phyloP scores from a whole-genome alignment of 306 rosid species.

The Quercus rubra region DNA sequence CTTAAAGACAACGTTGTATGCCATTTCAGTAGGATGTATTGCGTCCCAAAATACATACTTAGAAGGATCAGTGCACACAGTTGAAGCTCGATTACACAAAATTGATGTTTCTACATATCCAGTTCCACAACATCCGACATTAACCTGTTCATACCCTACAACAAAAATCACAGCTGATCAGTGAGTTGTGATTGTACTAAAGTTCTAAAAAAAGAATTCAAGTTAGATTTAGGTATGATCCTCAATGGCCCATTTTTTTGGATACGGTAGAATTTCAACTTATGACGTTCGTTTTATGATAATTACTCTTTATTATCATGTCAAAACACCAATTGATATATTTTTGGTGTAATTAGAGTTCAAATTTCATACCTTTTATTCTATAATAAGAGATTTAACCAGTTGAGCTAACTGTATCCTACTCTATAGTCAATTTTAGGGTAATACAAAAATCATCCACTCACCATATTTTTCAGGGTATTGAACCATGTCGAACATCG shows the following conservation, averaged over 20 bases:
- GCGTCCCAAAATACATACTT: conserved; percentile 78
- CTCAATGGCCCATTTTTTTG: background rate
- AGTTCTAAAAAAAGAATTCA: background rate
- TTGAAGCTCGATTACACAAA: conserved; percentile 45
- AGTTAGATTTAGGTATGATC: background rate
- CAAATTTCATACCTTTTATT: too few relatives aligned
- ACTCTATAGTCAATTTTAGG: too few relatives aligned
- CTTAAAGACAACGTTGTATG: conserved; percentile 44
- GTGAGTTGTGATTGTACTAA: background rate
- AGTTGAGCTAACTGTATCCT: rapidly evolving
- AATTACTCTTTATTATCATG: too few relatives aligned
- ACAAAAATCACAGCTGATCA: background rate
- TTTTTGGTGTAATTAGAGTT: too few relatives aligned
- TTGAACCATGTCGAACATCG: conserved; percentile 45
- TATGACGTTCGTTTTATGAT: too few relatives aligned
- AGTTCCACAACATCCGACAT: conserved; percentile 66
- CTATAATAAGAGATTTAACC: too few relatives aligned
- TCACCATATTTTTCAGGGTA: conserved; percentile 34
- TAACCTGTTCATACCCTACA: conserved; percentile 49
- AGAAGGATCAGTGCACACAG: conserved; percentile 43
- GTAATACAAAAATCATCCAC: background rate
- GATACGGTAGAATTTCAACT: too few relatives aligned
- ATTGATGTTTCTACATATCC: conserved; percentile 53
- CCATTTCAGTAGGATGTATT: conserved; percentile 58
- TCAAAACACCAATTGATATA: too few relatives aligned